Base-by-base conservation (phyloP, 768 basidiomycete genomes). In the Termitomyces sp. region DNA sequence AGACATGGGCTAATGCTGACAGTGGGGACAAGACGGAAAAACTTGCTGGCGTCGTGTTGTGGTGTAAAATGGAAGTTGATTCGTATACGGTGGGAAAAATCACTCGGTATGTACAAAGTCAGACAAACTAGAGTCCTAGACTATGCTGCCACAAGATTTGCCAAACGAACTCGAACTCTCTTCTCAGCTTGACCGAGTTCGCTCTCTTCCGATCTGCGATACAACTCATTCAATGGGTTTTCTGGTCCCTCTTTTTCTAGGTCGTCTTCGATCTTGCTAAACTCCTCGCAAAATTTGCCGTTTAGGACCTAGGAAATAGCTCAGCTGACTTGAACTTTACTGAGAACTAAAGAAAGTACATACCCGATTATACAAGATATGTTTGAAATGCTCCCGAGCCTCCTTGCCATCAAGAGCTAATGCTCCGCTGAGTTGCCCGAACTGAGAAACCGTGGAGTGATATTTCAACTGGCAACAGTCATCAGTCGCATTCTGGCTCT, bases 361-460 rank as follows among this genome's bases (percentile, higher is more conserved):
- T 52, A 76, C 82, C 69, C 79, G 82, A 60, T 83, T 79, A 60
- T 85, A 66, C 27, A 86, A 63, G 51, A 85, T 83, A 49, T 84
- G 70, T 62, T 79, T 73, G 65, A 84, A 86, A 64, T 84, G 83
- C 38, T 71, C 69, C 33, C 80, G 74, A 31, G 72, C 66, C 3
- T 68, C 66, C n/a, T 65, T 64, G 16, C 84, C 83, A 46, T 83
- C 82, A 40, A 86, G 74, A 35, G 76, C 68, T 33, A 84, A 70
- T 7, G 84, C 78, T 40, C 83, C 83, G 52, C 71, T 81, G 23
- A 85, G 71, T 56, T 85, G 83, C 7, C 84, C 84, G 54, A 71
- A 85, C 66, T 85, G 84, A 22, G 84, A 86, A 9, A 83, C 80
- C 3, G 70, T 70, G 9, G 84, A 85, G 61, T 85, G 84, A 53